Evolutionary conservation across 257 asterid species (phyloP), one percentile per base, ranked within the genome.

Genomic region (Vinca minor): DNA sequence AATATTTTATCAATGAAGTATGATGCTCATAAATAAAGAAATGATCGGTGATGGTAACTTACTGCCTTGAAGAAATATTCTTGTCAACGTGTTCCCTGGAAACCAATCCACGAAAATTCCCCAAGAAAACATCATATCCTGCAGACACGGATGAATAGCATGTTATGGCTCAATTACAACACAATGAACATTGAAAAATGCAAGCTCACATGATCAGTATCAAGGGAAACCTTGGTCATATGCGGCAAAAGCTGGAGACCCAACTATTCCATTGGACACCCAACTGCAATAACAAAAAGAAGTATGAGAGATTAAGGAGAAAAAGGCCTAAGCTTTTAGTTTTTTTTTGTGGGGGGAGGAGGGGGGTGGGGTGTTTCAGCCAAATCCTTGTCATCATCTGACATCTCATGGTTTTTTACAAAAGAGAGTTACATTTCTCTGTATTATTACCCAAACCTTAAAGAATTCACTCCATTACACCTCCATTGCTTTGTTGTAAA

Each of bases 211-310:
- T 1, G 8, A 23, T 31, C 12, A n/a, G 67, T 67, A 45, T 60
- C 28, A 5, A 46, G 59, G 57, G 67, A 78, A 79, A 93, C 99
- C 99, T 85, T 93, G 97, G 85, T 93, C 97, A 52, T 75, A 93
- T 65, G 99, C 99, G 29, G 99, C 99, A 84, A 93, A 93, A 69
- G 99, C 97, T 69, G 99, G 99, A 66, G 99, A 93, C 62, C 99
- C 99, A 69, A 89, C 92, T 15, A 93, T 90, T 48, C 99, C 97
- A 58, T 93, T 93, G 55, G 97, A 83, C 64, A 93, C 96, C 99
- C 99, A 93, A 65, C 99, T 93, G 85, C 46, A 78, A 62, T 69
- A 66, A 67, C 60, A 74, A 17, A 56, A 34, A 65, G 38, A 6
- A 48, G 41, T 38, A 63, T 28, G 39, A 69, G 39, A 52, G 53